Percentiles rank a stretch among this genome's conserved stretches.
These are phyloP conservation scores for Trichoderma sp. DNA, from an alignment of 2,329 filamentous ascomycete species.

Conservation along the genomic window DNA sequence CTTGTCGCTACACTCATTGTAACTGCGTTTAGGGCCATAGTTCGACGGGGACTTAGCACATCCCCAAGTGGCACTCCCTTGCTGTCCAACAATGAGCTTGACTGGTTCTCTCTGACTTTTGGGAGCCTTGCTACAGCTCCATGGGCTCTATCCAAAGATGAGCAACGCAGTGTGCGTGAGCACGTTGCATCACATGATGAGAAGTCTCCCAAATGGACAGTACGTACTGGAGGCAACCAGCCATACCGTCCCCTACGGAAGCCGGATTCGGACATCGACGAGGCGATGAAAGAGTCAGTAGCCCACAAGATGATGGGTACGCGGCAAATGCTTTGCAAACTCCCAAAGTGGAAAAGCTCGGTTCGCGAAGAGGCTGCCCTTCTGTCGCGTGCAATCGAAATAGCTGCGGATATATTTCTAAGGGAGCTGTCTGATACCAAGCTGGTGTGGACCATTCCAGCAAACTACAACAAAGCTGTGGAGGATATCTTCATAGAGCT, in stretches of 20 bases:
- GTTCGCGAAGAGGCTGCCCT: slow-evolving; percentile 16
- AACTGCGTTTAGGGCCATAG: background rate
- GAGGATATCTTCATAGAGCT: background rate
- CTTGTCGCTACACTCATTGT: background rate
- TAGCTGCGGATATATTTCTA: background rate
- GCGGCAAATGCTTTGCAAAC: accelerated
- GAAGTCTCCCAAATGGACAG: background rate
- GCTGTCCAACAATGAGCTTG: background rate
- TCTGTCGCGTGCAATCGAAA: slow-evolving; percentile 32
- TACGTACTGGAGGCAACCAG: background rate
- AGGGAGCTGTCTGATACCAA: accelerated
- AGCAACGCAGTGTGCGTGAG: background rate
- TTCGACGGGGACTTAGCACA: slow-evolving; percentile 11
- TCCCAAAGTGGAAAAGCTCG: background rate
- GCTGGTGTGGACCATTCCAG: background rate
- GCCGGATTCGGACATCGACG: accelerated
- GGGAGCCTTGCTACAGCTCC: background rate
- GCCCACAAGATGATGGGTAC: background rate
- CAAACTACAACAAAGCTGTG: background rate
- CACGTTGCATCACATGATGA: background rate
- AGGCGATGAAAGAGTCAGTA: background rate
- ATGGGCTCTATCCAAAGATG: background rate
- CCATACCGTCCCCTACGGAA: background rate
- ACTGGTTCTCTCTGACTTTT: slow-evolving; percentile 14
- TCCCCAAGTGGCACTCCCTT: background rate